phyloP scores from a whole-genome alignment of 2,329 filamentous ascomycete species.

The Fusarium acutatum region DNA sequence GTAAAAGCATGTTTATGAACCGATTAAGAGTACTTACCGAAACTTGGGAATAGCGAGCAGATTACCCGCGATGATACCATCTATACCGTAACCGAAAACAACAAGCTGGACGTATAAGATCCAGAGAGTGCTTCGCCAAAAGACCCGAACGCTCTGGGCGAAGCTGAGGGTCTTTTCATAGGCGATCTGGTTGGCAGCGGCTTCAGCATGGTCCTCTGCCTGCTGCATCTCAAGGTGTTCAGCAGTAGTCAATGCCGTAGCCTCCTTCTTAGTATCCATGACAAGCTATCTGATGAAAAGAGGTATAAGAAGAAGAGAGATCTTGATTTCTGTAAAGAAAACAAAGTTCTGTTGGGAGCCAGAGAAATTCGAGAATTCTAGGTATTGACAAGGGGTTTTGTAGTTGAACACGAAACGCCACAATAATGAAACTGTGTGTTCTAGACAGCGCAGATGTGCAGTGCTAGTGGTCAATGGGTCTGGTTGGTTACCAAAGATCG shows the following conservation, averaged over 20 bases:
- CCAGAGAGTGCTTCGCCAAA: slow-evolving; percentile 12
- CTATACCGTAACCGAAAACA: slow-evolving; percentile 8
- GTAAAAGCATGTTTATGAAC: neutral
- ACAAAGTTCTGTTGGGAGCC: neutral
- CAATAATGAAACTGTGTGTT: neutral
- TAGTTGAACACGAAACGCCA: neutral
- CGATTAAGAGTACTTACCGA: neutral
- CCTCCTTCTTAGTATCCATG: neutral
- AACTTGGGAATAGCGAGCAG: slow-evolving; percentile 7
- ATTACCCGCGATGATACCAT: slow-evolving; percentile 9
- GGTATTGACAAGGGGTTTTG: neutral
- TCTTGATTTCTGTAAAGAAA: neutral
- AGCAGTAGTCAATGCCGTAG: neutral
- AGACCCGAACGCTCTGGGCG: neutral
- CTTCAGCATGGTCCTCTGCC: neutral
- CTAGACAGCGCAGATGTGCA: neutral
- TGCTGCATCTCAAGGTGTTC: slow-evolving; percentile 1
- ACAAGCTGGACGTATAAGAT: slow-evolving; percentile 5
- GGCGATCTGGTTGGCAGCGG: neutral
- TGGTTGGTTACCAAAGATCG: neutral
- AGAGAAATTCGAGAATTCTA: neutral
- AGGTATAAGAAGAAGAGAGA: neutral
- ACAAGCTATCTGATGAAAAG: neutral
- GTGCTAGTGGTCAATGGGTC: neutral
- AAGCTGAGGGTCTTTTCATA: slow-evolving; percentile 4